Conservation (phyloP, 345 rosid species). For the Mallotus nudiflorus region DNA sequence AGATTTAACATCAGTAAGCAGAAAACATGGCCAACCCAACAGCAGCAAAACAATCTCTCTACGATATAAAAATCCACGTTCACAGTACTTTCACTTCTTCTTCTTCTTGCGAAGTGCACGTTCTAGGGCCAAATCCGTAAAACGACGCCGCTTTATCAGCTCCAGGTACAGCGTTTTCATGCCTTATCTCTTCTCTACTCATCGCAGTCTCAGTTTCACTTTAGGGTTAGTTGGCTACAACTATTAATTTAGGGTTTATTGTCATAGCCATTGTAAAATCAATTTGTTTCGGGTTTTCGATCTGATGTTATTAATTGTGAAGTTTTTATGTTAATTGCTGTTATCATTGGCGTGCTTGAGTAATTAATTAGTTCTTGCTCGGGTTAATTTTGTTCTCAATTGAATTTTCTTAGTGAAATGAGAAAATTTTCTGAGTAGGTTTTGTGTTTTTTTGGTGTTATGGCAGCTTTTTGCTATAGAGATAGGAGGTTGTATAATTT, state of each 20-base stretch:
- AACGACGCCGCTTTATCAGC: background rate
- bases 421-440: too few species aligned
- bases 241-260: conserved; percentile 19
- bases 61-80: background rate
- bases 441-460: too few species aligned
- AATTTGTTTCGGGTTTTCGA: background rate
- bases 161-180: background rate
- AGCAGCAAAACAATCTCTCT: background rate
- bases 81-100: background rate
- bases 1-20: background rate
- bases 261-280: background rate
- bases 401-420: background rate
- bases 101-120: background rate
- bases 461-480: conserved; percentile 35
- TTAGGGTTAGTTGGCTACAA: background rate
- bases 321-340: background rate
- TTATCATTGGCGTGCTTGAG: background rate
- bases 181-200: background rate
- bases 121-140: too few species aligned
- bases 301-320: background rate
- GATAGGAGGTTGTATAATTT: conserved; percentile 8
- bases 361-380: background rate
- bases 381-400: background rate
- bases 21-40: background rate
- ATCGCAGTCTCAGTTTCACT: background rate